Evolutionary conservation across 805 yeast genomes (phyloP), one percentile per base, ranked within the genome.

Genomic region (Kluyveromyces lactis): DNA sequence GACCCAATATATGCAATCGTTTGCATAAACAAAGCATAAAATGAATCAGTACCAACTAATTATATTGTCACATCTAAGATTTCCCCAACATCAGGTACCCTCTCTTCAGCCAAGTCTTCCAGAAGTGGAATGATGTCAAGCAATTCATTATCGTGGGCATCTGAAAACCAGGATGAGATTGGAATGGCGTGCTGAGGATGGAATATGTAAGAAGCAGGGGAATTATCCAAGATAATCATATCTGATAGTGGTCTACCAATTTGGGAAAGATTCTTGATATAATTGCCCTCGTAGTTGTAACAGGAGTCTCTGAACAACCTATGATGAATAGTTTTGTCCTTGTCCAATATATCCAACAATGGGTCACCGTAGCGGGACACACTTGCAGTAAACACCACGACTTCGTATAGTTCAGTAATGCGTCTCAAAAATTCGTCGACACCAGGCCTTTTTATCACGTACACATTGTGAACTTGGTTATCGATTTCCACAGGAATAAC

Each of bases 181-280:
- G 99, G 99, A 21, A 92, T 82, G 7, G 97, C 95, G 66, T 92
- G 96, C 61, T 86, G 95, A 16, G 98, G 99, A 58, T 92, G 97
- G 70, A 92, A 85, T 41, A 90, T 80, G 63, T 92, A 92, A n/a
- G 96, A 86, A 3, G 97, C 95, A 1, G 99, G 97, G 2, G 97
- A 89, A 63, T 92, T 92, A 67, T 92, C 99, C 48, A 92, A 78
- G 49, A 92, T 92, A 42, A 92, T 87, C 32, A 83, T 68, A 49
- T 87, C 95, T 41, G 73, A 66, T 45, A 92, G 67, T 2, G 96
- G 96, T 53, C 99, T 72, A 10, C 99, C 99, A 51, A 92, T 77
- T 61, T 86, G 97, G 4, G 95, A 80, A 49, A 92, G 69, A 58
- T 92, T 90, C 66, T 92, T 92, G 58, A 92, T 86, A 60, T 85